phyloP scores from a whole-genome alignment of 1,284 basidiomycete species.

The Cryptococcus sp. region DNA sequence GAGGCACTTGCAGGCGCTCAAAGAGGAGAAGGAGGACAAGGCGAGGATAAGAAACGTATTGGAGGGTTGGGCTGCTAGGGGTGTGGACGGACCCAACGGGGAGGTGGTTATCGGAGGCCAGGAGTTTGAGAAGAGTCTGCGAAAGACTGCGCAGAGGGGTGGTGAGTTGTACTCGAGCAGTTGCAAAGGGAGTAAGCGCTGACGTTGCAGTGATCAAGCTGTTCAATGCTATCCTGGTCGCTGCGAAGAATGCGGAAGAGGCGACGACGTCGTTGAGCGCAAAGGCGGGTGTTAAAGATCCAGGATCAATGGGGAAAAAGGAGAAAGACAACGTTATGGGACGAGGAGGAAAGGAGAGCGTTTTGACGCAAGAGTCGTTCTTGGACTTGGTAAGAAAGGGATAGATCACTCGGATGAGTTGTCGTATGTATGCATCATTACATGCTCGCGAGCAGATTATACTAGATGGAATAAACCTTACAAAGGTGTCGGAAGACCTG shows the following conservation, averaged over 20 bases:
- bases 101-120: slow-evolving; percentile 31
- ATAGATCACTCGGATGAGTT: too few relatives aligned
- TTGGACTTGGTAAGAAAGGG: slow-evolving; percentile 47
- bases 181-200: neutral
- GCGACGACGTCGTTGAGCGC: slow-evolving; percentile 25
- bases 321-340: slow-evolving; percentile 48
- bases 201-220: slow-evolving; percentile 45
- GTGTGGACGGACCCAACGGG: slow-evolving; percentile 13
- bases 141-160: slow-evolving; percentile 48
- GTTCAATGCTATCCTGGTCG: slow-evolving; percentile 48
- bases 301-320: slow-evolving; percentile 27
- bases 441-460: too few relatives aligned
- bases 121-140: slow-evolving; percentile 46
- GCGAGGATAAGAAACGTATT: slow-evolving; percentile 42
- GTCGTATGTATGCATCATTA: neutral
- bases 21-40: slow-evolving; percentile 40
- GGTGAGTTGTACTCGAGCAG: slow-evolving; percentile 31
- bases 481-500: too few relatives aligned
- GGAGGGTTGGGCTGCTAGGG: slow-evolving; percentile 39
- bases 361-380: slow-evolving; percentile 48
- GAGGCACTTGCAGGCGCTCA: slow-evolving; percentile 33
- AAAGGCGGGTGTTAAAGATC: slow-evolving; percentile 35
- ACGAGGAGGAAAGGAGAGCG: slow-evolving; percentile 38
- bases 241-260: slow-evolving; percentile 38
- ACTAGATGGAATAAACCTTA: too few relatives aligned